Conservation (phyloP, 257 asterid species). For the Solanum etuberosum region DNA sequence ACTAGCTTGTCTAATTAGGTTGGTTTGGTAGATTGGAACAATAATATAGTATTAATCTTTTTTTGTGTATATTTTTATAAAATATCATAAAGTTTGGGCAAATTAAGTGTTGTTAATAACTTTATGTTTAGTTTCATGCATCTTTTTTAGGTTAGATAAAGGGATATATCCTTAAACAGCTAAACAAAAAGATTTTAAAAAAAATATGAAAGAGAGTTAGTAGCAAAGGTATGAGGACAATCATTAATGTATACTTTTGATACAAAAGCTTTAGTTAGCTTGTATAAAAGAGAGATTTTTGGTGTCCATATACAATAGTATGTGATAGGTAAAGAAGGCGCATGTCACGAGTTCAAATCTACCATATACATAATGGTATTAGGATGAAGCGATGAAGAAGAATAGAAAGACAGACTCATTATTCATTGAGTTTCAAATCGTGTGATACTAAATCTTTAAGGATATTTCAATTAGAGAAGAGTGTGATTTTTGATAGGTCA, state of each 20-base stretch:
- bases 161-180: background rate
- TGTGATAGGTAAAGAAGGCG: background rate
- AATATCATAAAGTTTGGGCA: background rate
- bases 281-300: background rate
- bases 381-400: background rate
- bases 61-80: background rate
- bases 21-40: constrained; percentile 8
- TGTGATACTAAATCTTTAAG: background rate
- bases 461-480: background rate
- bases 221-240: background rate
- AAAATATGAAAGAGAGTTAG: background rate
- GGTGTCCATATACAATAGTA: background rate
- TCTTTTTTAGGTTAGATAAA: background rate
- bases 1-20: background rate
- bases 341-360: background rate
- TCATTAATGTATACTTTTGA: background rate
- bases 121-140: background rate
- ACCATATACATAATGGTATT: background rate
- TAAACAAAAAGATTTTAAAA: background rate
- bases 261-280: background rate
- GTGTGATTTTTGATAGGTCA: background rate
- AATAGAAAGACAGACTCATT: background rate
- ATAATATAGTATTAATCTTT: background rate
- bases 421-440: background rate
- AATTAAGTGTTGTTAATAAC: background rate